Evolutionary conservation across 495 filamentous ascomycete species (phyloP).

Genomic region (Neurospora sp.): DNA sequence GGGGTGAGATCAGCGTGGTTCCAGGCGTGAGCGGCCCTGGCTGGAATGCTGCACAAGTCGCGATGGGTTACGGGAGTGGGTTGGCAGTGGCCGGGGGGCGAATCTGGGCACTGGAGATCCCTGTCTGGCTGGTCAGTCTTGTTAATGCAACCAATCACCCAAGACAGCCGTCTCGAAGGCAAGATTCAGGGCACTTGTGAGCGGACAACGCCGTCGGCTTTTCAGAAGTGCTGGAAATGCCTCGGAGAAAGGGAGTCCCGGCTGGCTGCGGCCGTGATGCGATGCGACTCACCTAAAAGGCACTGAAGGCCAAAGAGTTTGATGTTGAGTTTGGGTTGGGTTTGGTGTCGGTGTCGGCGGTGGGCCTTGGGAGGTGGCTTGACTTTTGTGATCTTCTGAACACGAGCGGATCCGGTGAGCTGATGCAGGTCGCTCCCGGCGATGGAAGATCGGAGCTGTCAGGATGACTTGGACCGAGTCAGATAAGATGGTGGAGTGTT

Average conservation of each 20-base stretch:
- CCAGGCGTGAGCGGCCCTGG: constrained; percentile 14
- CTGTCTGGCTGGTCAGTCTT: not conserved
- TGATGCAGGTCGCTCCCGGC: not conserved
- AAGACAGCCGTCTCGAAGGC: constrained; percentile 7
- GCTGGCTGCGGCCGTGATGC: not conserved
- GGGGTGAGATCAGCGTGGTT: constrained; percentile 18
- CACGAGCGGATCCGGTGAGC: not conserved
- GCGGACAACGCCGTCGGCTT: constrained; percentile 18
- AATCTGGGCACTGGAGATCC: not conserved
- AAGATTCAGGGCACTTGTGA: not conserved
- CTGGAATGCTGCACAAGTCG: constrained; percentile 13
- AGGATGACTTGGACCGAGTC: not conserved
- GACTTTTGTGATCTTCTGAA: not conserved
- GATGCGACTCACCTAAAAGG: not conserved
- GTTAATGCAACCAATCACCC: constrained; percentile 7
- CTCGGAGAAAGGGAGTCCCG: constrained; percentile 7
- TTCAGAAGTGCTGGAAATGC: constrained; percentile 7
- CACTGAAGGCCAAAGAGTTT: not conserved
- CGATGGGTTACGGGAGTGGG: constrained; percentile 1
- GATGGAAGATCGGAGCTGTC: not conserved
- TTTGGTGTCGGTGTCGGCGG: not conserved
- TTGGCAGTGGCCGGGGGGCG: constrained; percentile 8
- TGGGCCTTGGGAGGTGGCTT: not conserved
- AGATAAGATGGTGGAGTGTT: not conserved
- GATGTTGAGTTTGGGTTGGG: not conserved